These are phyloP conservation scores for Rhizoclosmatium sp. DNA, from an alignment of 192 early-diverging fungal species.

Conservation along the genomic window DNA sequence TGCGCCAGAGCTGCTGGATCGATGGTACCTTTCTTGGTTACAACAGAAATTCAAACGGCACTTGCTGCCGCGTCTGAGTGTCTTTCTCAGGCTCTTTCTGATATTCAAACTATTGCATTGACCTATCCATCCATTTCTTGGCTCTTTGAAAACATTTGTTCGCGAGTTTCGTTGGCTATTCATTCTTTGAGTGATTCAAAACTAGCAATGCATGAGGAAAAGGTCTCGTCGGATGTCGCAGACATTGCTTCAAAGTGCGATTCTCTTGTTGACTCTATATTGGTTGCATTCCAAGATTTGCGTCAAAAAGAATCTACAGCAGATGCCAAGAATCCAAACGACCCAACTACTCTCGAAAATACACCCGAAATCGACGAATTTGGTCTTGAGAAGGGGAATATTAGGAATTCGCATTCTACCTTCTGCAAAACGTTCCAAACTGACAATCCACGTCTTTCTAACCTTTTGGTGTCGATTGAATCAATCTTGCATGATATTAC, in stretches of 20 bases:
- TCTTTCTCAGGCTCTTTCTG: not conserved
- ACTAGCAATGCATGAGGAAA: not conserved
- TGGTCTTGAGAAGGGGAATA: slow-evolving; percentile 39
- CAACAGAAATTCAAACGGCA: not conserved
- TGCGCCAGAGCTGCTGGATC: not conserved
- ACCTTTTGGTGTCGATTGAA: not conserved
- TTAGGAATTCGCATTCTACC: slow-evolving; percentile 23
- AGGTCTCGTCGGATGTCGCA: not conserved
- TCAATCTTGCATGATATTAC: not conserved
- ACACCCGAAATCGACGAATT: slow-evolving; percentile 57
- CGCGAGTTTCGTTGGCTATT: not conserved
- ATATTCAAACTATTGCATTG: not conserved
- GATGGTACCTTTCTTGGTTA: slow-evolving; percentile 16
- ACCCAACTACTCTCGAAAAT: slow-evolving; percentile 45
- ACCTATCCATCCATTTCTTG: slow-evolving; percentile 19
- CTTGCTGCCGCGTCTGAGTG: not conserved
- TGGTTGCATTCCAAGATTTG: slow-evolving; percentile 55
- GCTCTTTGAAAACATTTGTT: slow-evolving; percentile 18
- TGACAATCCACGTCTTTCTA: not conserved
- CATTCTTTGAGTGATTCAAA: not conserved
- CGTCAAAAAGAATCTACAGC: slow-evolving; percentile 18
- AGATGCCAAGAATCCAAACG: slow-evolving; percentile 6
- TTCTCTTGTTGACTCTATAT: slow-evolving; percentile 49
- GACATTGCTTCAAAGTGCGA: slow-evolving; percentile 19
- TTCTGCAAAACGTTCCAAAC: slow-evolving; percentile 14